Evolutionary conservation across 2,329 filamentous ascomycete species (phyloP), one percentile per base, ranked within the genome.

Genomic region (Chalaropsis ovoidea): DNA sequence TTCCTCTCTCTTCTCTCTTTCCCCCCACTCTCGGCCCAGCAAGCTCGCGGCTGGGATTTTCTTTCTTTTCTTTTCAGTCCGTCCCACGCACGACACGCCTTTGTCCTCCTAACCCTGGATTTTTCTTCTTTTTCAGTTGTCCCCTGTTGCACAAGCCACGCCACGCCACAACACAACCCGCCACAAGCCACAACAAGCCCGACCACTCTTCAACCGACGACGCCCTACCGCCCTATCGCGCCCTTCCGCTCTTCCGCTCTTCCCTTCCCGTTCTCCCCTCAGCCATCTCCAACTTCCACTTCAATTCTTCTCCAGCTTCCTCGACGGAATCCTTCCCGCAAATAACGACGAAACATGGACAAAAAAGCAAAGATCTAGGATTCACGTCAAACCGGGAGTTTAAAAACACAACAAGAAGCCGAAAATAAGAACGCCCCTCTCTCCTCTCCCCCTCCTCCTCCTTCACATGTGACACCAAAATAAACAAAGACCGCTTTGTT

Each of bases 51-150:
- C 31, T n/a, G 35, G 27, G 11, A 19, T 24, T 58, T 3, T 41
- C 24, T 52, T 52, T 52, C 15, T 49, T 65, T 43, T 61, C 35
- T 56, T 42, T 54, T 42, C 17, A 42, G 42, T 24, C 54, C 10
- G 13, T 65, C 60, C 41, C 31, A 13, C 27, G 22, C 31, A 6
- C 6, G 3, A 31, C 31, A 6, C 31, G 31, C 31, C 31, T 31
- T 31, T 31, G 6, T 45, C 1, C 41, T 27, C 10, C 19, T 63
- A 49, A 63, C 41, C 52, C 58, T 62, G 31, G 47, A 67, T 64
- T 45, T 66, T 66, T 66, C 61, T 66, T 58, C 65, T 66, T 66
- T 62, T 67, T 67, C 54, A 62, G 45, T 64, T 39, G 35, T 39
- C 54, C n/a, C 24, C 63, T 41, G 43, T 39, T 62, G 11, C 11